Base-by-base conservation (phyloP, 768 basidiomycete species). In the Strobilomyces confusus region DNA sequence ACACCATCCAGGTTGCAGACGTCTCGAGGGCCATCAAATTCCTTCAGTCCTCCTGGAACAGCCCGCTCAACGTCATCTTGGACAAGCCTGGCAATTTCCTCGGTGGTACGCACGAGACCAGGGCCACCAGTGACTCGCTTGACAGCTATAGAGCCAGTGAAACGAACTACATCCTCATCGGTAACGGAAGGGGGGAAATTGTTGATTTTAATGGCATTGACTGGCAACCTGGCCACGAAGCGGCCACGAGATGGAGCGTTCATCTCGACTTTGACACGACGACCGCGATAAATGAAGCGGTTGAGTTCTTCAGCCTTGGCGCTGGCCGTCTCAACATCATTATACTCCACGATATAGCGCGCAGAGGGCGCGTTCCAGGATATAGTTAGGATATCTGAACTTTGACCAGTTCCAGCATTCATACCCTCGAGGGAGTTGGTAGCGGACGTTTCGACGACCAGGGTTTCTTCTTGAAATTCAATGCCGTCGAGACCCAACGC, bases 311-410 rank as follows among this genome's bases (percentile, higher is more conserved):
- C 58, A 5, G 71, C 72, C 57, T 75, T 77, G 23, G 52, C 57
- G 8, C 42, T 48, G 36, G 64, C 69, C 4, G 57, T 32, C 9
- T 54, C 42, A 6, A 54, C 19, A 17, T 67, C 64, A 5, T 46
- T 6, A 55, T 78, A 86, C 4, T 69, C 73, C 1, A 72, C 81
- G n/a, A 79, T 56, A 54, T 77, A 75, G 2, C 73, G 65, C 5
- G 61, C 60, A n/a, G 76, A 78, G 2, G 82, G 82, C 1, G 68
- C 65, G 7, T 65, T 71, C 80, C 83, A 87, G 12, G 73, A 75
- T 41, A 84, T 72, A 0, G 73, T 75, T 46, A 85, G 60, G 34
- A 73, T 69, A 13, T 80, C 70, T 5, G 64, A 42, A 26, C 71
- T 69, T 3, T 67, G 67, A 5, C 57, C 57, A 3, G 68, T 58